Evolutionary conservation across 306 rosid genomes (phyloP), one percentile per base, ranked within the genome.

Genomic region (Rosa rugosa): DNA sequence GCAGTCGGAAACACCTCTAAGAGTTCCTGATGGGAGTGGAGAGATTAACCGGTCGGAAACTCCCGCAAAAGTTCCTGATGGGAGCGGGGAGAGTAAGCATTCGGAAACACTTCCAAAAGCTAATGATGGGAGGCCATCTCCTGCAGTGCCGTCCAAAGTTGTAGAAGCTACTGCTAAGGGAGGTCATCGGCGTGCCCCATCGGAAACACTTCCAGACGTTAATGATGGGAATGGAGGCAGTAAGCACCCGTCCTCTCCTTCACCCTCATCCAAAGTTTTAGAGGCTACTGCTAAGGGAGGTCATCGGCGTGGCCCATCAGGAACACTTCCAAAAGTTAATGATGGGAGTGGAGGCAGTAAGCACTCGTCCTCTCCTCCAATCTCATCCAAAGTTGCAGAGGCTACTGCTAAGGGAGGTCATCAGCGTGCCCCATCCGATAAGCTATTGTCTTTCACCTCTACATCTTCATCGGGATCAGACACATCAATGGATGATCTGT

Each of bases 381-480:
- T 31, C 44, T 20, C 41, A 31, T 66, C 12, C 11, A 36, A 36
- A 66, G 71, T 7, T 66, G 23, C 6, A 72, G 84, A 81, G 60
- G 82, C 56, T 67, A 38, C 41, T 69, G 67, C 72, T 50, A 65
- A 73, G 72, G 81, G 75, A 78, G 67, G 75, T 47, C 45, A 22
- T 72, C 42, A 45, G 42, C 77, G 76, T 75, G 20, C 51, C 73
- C 71, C 80, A 1, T 27, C 72, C 36, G 67, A n/a, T 82, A 65
- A 41, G 8, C 77, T 77, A 54, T 65, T 80, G 62, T 66, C 72
- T 65, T 50, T 80, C 8, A 45, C 80, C 25, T 76, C 79, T 79
- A 81, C 88, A 54, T 69, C 80, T 17, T 80, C 74, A n/a, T 81
- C 82, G 49, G 84, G 42, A 3, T 84, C 87, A 64, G 83, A 83